Evolutionary conservation across 73 alveolate genomes (phyloP).

Genomic region (Paramecium octaurelia): DNA sequence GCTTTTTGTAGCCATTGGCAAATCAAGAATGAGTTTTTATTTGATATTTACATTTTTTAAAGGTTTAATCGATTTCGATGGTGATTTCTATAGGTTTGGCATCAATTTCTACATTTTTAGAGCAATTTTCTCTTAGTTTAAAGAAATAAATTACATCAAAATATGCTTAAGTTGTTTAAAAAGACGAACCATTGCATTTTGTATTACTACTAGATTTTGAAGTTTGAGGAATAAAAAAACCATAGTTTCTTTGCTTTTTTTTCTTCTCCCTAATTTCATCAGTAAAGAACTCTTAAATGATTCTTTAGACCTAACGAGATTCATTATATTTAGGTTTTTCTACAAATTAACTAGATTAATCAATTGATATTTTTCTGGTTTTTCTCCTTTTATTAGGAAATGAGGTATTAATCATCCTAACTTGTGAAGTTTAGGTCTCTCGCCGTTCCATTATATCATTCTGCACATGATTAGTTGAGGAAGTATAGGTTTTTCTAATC

Average conservation of each 20-base stretch:
- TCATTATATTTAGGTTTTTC: constrained; percentile 10
- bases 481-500: not conserved
- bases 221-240: not conserved
- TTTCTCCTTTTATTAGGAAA: not conserved
- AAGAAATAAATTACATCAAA: not conserved
- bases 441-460: not conserved
- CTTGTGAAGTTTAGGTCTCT: not conserved
- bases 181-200: not conserved
- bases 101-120: not conserved
- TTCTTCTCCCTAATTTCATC: not conserved
- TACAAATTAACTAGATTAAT: not conserved
- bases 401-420: not conserved
- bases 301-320: not conserved
- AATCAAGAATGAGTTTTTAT: not conserved
- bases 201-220: not conserved
- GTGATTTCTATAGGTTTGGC: not conserved
- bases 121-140: not conserved
- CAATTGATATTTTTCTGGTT: not conserved
- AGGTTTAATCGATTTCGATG: not conserved
- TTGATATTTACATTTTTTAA: not conserved
- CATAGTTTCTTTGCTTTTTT: not conserved
- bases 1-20: not conserved
- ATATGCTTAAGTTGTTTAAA: not conserved
- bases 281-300: not conserved
- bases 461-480: not conserved